These are phyloP conservation scores for Torulaspora maleeae DNA, from an alignment of 805 yeast species.

Conservation along the genomic window DNA sequence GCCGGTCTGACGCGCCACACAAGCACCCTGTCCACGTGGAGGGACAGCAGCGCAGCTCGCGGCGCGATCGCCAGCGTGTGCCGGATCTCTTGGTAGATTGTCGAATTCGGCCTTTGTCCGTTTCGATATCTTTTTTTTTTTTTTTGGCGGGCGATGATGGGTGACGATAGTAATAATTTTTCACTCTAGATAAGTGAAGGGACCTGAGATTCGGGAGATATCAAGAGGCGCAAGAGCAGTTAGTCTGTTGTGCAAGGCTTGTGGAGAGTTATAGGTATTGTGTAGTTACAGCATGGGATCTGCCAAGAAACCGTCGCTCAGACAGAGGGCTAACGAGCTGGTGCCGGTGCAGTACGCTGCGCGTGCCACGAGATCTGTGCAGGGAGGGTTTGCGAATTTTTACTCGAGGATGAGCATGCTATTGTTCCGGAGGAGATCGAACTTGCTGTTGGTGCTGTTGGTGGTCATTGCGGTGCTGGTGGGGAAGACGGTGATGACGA, in stretches of 20 bases:
- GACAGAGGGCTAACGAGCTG: constrained; percentile 1
- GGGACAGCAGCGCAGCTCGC: no score
- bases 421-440: constrained; percentile 3
- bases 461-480: neutral
- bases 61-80: no score
- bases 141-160: no score
- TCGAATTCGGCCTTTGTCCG: no score
- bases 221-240: neutral
- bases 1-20: neutral
- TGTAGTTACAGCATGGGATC: neutral
- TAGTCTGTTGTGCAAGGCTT: neutral
- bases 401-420: constrained; percentile 4
- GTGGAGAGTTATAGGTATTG: neutral
- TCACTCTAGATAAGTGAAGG: no score
- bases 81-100: no score
- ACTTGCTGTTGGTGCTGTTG: neutral
- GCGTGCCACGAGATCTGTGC: neutral
- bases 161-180: no score
- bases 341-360: neutral
- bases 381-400: constrained; percentile 1
- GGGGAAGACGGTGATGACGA: neutral
- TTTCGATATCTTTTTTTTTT: no score
- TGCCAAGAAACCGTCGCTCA: constrained; percentile 1
- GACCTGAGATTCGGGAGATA: neutral
- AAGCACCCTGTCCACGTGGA: neutral